These are phyloP conservation scores for Ilyonectria robusta DNA, from an alignment of 2,329 filamentous ascomycete species.

Conservation along the genomic window DNA sequence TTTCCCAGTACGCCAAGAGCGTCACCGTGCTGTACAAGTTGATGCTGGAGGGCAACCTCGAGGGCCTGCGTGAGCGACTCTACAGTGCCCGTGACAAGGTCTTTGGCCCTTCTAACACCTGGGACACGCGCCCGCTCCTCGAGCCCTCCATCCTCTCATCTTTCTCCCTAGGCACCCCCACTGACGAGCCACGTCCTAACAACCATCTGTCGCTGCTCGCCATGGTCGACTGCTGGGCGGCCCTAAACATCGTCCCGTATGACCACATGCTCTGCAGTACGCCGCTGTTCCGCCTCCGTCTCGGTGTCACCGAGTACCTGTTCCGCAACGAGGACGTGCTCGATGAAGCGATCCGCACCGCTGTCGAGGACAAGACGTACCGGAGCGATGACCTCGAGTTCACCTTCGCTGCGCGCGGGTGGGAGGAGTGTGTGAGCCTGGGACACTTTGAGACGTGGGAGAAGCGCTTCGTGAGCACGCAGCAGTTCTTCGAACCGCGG, in stretches of 20 bases:
- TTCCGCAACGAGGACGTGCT: slow-evolving; percentile 88
- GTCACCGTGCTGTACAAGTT: slow-evolving; percentile 97
- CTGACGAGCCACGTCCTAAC: slow-evolving; percentile 79
- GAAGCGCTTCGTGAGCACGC: slow-evolving; percentile 91
- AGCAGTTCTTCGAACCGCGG: slow-evolving; percentile 90
- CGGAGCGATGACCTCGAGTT: slow-evolving; percentile 97
- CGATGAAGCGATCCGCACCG: slow-evolving; percentile 87
- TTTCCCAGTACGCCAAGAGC: slow-evolving; percentile 91
- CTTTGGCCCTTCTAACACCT: slow-evolving; percentile 77
- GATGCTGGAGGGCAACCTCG: slow-evolving; percentile 88
- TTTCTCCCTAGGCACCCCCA: slow-evolving; percentile 84
- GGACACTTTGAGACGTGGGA: slow-evolving; percentile 95
- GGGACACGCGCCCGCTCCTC: slow-evolving; percentile 77
- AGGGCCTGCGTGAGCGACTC: slow-evolving; percentile 82
- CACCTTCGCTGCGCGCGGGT: slow-evolving; percentile 94
- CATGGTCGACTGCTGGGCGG: slow-evolving; percentile 99
- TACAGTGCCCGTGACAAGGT: slow-evolving; percentile 77
- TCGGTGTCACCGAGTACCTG: slow-evolving; percentile 96
- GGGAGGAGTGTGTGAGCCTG: slow-evolving; percentile 93
- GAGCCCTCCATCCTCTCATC: slow-evolving; percentile 88
- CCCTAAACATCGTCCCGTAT: slow-evolving; percentile 93
- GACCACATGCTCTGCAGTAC: slow-evolving; percentile 99
- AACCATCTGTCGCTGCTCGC: slow-evolving; percentile 94
- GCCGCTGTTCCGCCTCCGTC: slow-evolving; percentile 94
- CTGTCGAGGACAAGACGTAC: slow-evolving; percentile 91